Percentiles rank a stretch among this genome's conserved stretches.
Evolutionary conservation across 2,329 filamentous ascomycete genomes (phyloP).

Genomic region (Acrocalymma vagum): DNA sequence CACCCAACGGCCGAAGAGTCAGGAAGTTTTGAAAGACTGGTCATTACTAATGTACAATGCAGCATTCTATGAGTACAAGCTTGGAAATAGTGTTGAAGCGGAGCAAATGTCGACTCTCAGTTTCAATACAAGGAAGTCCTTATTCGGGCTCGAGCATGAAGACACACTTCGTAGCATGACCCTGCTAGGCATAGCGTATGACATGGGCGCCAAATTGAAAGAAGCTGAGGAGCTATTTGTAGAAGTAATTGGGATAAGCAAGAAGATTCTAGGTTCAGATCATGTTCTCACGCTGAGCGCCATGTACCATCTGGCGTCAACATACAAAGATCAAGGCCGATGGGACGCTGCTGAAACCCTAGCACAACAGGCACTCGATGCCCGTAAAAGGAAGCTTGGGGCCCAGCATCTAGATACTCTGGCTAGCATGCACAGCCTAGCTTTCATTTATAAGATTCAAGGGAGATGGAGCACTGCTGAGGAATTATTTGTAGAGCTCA

Average conservation of each 20-base stretch:
- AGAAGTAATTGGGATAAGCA: constrained; percentile 9
- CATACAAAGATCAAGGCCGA: constrained; percentile 5
- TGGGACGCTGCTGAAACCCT: constrained; percentile 15
- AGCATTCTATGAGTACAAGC: constrained; percentile 6
- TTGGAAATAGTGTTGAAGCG: constrained; percentile 2
- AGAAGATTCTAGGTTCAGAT: constrained; percentile 11
- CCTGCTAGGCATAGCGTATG: too few species aligned
- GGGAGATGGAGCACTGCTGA: constrained; percentile 7
- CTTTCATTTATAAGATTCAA: background rate
- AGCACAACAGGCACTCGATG: constrained; percentile 6
- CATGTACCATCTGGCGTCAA: constrained; percentile 7
- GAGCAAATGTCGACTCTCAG: constrained; percentile 3
- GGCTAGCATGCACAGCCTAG: constrained; percentile 2
- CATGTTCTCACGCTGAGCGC: constrained; percentile 8
- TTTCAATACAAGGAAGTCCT: constrained; percentile 3
- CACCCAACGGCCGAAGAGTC: constrained; percentile 1
- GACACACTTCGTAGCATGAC: too few species aligned
- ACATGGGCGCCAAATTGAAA: too few species aligned
- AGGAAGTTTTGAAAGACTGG: constrained; percentile 2
- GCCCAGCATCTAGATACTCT: constrained; percentile 7
- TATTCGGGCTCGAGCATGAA: too few species aligned
- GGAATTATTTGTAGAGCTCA: constrained; percentile 5
- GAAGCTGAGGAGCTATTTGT: constrained; percentile 2
- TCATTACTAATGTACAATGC: constrained; percentile 5
- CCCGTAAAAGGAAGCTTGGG: constrained; percentile 7